Base-by-base conservation (phyloP, 2,329 filamentous ascomycete species). In the Claviceps paspali region DNA sequence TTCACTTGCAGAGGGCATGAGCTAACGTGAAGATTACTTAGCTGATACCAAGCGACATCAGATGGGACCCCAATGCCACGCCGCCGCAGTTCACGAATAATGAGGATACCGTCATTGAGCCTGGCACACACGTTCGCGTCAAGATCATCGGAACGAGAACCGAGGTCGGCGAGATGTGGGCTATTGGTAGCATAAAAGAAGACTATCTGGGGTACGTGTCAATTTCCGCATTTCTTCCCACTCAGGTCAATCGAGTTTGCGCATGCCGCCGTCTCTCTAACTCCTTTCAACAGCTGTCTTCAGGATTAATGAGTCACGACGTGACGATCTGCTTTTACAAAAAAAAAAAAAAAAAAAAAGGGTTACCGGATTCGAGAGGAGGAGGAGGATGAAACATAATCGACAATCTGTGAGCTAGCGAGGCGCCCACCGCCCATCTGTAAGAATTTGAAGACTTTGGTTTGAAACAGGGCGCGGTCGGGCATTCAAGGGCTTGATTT, bases 21-120 rank as follows among this genome's bases (percentile, higher is more conserved):
- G 29, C 31, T 36, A 22, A 38, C 26, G 6, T 26, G 17, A 7
- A 17, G 14, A 7, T 12, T n/a, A n/a, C n/a, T 15, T 55, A 92
- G 84, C 76, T 91, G 63, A 95, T 98, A 49, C 87, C 91, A 1
- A 73, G 74, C 46, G 84, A 92, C 45, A 85, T 95, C 61, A 91
- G 85, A 60, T 96, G 84, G 68, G 88, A 95, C 54, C 82, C 85
- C 33, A 94, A 94, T 50, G 87, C 88, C 36, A 94, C 88, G 27
- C 91, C 91, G n/a, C 86, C 88, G 3, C 85, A 93, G 52, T 98
- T 86, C 60, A 94, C 87, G 28, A 88, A 98, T 58, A 88, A 94
- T 51, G 85, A 83, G 44, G 91, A 94, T 47, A 84, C 87, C 47
- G 79, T 86, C 26, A 93, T 98, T 52, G 87, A 96, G 61, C 85